phyloP scores from a whole-genome alignment of 768 basidiomycete genomes.

The Collybia nuda region DNA sequence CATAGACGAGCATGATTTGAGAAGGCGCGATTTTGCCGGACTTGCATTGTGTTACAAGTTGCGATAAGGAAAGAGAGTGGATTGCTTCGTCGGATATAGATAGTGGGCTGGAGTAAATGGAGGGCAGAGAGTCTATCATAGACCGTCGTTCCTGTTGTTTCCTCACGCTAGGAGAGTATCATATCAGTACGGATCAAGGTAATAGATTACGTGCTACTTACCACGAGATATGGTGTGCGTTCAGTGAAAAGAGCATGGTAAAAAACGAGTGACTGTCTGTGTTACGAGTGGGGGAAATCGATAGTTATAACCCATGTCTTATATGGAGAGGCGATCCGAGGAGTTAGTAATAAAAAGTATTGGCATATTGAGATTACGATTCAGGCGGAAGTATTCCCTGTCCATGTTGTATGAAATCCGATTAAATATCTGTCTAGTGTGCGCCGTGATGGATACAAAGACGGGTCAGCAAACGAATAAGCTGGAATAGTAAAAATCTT shows the following conservation, averaged over 20 bases:
- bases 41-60: constrained; percentile 44
- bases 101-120: constrained; percentile 37
- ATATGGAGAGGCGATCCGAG: constrained; percentile 13
- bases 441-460: constrained; percentile 14
- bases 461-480: constrained; percentile 21
- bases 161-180: constrained; percentile 29
- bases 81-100: constrained; percentile 44
- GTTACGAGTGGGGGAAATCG: not conserved
- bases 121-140: constrained; percentile 39
- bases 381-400: constrained; percentile 13
- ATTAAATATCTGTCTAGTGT: constrained; percentile 12
- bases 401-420: constrained; percentile 15
- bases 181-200: not conserved
- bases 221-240: constrained; percentile 31
- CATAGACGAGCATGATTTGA: constrained; percentile 49
- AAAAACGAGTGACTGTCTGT: not conserved
- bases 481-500: constrained; percentile 26
- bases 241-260: constrained; percentile 9
- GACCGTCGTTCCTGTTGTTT: constrained; percentile 46
- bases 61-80: constrained; percentile 46
- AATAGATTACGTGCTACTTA: not conserved
- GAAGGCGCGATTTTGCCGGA: constrained; percentile 39
- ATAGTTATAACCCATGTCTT: constrained; percentile 1
- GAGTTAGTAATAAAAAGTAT: constrained; percentile 12
- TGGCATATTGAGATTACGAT: constrained; percentile 14